These are phyloP conservation scores for Dryas drummondii DNA, from an alignment of 306 rosid species.

Conservation along the genomic window DNA sequence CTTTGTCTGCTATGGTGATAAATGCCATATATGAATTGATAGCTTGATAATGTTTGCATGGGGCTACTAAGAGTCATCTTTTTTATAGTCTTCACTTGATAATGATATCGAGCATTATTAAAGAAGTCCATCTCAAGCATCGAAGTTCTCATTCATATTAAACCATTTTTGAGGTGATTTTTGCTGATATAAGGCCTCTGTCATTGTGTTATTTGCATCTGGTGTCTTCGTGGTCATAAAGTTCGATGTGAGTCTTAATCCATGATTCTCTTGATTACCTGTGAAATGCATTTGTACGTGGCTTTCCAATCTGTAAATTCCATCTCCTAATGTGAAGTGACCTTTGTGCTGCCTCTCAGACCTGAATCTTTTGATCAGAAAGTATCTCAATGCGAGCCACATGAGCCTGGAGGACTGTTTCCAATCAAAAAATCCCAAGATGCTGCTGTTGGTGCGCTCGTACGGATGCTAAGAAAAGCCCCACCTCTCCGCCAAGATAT, in stretches of 20 bases:
- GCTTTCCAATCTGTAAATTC: background rate
- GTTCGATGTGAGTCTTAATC: background rate
- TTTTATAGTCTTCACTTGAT: background rate
- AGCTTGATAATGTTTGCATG: background rate
- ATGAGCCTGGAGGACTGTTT: conserved; percentile 58
- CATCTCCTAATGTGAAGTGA: background rate
- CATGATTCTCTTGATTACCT: conserved; percentile 1
- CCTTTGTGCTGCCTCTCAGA: conserved; percentile 34
- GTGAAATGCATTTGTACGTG: background rate
- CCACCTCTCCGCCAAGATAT: conserved; percentile 73
- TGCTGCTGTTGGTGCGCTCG: conserved; percentile 82
- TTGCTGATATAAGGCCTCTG: conserved; percentile 6
- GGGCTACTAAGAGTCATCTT: background rate
- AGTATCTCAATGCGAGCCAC: conserved; percentile 38
- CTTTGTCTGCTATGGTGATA: background rate
- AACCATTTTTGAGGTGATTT: background rate
- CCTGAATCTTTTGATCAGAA: conserved; percentile 53
- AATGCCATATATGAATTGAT: background rate
- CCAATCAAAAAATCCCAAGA: conserved; percentile 65
- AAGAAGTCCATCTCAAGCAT: background rate
- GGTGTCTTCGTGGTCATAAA: background rate
- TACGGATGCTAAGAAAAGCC: conserved; percentile 69
- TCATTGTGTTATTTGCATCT: background rate
- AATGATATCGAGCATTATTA: background rate
- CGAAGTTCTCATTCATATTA: background rate